Evolutionary conservation across 345 rosid genomes (phyloP).

Genomic region (Sisymbrium altissimum): DNA sequence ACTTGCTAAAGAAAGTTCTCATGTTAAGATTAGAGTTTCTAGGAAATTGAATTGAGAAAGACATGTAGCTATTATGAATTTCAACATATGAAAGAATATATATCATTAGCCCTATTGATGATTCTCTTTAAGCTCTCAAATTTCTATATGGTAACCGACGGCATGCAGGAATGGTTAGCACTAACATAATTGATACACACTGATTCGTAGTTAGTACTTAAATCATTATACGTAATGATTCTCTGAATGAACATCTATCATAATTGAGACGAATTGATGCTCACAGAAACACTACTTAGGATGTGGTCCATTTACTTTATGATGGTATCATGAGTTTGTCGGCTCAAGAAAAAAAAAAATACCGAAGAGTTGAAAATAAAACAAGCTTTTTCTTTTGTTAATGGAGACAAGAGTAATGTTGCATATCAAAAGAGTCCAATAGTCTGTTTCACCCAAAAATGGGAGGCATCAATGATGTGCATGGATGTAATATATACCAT

Average conservation of each 20-base stretch:
- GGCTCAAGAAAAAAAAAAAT: neutral
- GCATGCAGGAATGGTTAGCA: conserved; percentile 1
- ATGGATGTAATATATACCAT: neutral
- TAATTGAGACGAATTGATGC: conserved; percentile 6
- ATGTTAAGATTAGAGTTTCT: neutral
- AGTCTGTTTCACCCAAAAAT: neutral
- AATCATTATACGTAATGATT: neutral
- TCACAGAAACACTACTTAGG: neutral
- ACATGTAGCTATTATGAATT: neutral
- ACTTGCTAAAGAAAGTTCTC: neutral
- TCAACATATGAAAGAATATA: neutral
- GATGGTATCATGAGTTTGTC: neutral
- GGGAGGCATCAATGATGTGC: neutral
- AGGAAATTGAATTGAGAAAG: neutral
- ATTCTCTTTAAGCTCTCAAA: neutral
- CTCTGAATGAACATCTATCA: neutral
- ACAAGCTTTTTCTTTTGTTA: neutral
- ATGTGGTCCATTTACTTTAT: neutral
- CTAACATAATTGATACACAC: neutral
- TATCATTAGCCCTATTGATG: neutral
- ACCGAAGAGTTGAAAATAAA: neutral
- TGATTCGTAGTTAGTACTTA: neutral
- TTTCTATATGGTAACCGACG: neutral
- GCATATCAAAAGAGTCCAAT: neutral
- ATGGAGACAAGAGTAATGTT: neutral